Evolutionary conservation across 352 stramenopile genomes (phyloP), one percentile per base, ranked within the genome.

Genomic region (Nothophytophthora sp.): DNA sequence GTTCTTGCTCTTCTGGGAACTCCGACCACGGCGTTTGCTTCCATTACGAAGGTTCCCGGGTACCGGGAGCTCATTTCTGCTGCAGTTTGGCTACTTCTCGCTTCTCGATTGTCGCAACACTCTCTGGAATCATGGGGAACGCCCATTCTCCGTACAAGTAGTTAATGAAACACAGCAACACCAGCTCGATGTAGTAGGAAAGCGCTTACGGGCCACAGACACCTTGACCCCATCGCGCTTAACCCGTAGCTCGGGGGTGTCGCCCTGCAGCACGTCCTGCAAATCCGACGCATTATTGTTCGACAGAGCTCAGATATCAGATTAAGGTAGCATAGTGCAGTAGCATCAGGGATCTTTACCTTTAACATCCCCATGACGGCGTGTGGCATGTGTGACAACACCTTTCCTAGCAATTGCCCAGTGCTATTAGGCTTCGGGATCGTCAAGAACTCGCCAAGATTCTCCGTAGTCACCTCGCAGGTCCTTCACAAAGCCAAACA

Each of bases 181-280:
- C 25, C 5, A 59, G 34, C n/a, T 59, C 40, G 40, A 59, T 53
- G 41, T 59, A 59, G 41, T 41, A 53, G 41, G 50, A 9, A 41
- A 52, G 12, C 46, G 15, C 19, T 54, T 60, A 35, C 37, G 24
- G 34, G 48, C 10, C 18, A 54, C 15, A 1, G 33, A 41, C 2
- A 15, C 27, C 12, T 32, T 25, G 22, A 5, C n/a, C n/a, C n/a
- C n/a, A n/a, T n/a, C n/a, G n/a, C n/a, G n/a, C n/a, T n/a, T n/a
- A n/a, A n/a, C n/a, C n/a, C n/a, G n/a, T n/a, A n/a, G n/a, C n/a
- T n/a, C n/a, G n/a, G n/a, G n/a, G n/a, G 12, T 40, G 9, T 10
- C 8, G n/a, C n/a, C n/a, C n/a, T n/a, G n/a, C n/a, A n/a, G n/a
- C n/a, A n/a, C 12, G 19, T 8, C 32, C 6, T n/a, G 19, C 19